Base-by-base conservation (phyloP, 2,329 filamentous ascomycete genomes). In the Phialocephala sp. region DNA sequence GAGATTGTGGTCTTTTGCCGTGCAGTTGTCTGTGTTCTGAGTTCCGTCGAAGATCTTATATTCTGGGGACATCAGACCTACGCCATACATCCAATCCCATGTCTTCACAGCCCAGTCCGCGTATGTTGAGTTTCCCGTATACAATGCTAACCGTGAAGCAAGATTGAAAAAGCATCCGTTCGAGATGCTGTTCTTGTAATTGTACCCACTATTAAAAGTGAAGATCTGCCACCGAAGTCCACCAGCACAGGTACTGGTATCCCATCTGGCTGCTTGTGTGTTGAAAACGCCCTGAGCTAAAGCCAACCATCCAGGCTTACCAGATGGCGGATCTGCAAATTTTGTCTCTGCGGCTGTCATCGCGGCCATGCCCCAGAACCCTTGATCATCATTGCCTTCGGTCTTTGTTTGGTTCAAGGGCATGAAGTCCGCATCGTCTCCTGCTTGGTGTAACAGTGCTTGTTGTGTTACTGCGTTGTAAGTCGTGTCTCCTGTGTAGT, bases 181-280 rank as follows among this genome's bases (percentile, higher is more conserved):
- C 0, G 86, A 87, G 65, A 88, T 87, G 14, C 84, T 84, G 68
- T 88, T 88, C 74, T 89, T 94, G 83, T 94, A 93, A 71, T 89
- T 84, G 77, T 89, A 96, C 14, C 93, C 93, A 39, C 84, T 87
- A 75, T 96, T 94, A 82, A 91, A 93, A 0, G 85, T 82, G 75
- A 91, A 94, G 58, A 96, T 93, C 79, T 97, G 93, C 91, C 91
- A 94, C 66, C 91, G 85, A 55, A 95, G 77, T 6, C 92, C 92
- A 41, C 92, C 92, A 18, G 81, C 82, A 72, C 92, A 96, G 62
- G 85, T 80, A 0, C 81, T 77, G 0, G 77, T 81, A 68, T 94
- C 91, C 91, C 91, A 95, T 52, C 91, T 85, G 22, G 82, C 80
- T 1, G 86, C 87, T 73, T 94, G 91, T 4, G 87, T 89, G 76